Evolutionary conservation across 306 rosid genomes (phyloP).

Genomic region (Sophora flavescens): DNA sequence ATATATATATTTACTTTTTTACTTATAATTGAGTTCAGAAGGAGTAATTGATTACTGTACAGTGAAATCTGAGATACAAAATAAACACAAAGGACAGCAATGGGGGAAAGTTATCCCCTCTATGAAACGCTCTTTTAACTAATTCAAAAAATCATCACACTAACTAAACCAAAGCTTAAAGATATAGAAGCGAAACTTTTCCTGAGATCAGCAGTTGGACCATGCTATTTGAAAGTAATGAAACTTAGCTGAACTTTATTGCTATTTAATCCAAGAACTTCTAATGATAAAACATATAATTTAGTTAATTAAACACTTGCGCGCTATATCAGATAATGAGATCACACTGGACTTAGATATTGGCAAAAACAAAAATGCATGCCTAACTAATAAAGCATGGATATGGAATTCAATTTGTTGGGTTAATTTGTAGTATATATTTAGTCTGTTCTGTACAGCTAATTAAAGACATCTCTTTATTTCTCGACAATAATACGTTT

Average conservation of each 20-base stretch:
- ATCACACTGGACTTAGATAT: background rate
- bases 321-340: background rate
- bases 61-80: background rate
- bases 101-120: background rate
- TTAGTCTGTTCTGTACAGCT: background rate
- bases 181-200: background rate
- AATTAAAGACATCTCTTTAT: too few species aligned
- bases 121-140: background rate
- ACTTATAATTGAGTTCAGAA: too few species aligned
- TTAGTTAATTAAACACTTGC: background rate
- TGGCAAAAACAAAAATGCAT: background rate
- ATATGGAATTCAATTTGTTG: background rate
- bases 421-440: background rate
- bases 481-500: too few species aligned
- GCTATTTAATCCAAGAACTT: background rate
- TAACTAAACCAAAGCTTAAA: background rate
- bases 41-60: background rate
- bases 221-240: background rate
- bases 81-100: background rate
- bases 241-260: background rate
- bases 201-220: background rate
- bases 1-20: too few species aligned
- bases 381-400: background rate
- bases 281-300: background rate
- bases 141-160: background rate